A percentile compares a stretch with the other conserved stretches of the same genome.
These are phyloP conservation scores for Mortierella sp. DNA, from an alignment of 371 early-diverging fungal species.

Conservation along the genomic window DNA sequence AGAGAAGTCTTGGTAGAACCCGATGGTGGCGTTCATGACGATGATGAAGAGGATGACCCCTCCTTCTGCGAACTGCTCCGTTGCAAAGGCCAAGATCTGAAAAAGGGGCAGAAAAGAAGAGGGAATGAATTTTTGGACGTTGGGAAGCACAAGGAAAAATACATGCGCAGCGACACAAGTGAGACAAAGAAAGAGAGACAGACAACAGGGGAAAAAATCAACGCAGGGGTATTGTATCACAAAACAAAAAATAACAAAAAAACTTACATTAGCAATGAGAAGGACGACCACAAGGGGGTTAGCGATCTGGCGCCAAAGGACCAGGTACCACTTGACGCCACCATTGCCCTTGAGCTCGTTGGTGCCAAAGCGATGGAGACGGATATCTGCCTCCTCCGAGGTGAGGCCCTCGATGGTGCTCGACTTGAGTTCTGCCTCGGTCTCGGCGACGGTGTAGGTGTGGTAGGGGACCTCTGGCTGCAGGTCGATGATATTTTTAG, in stretches of 20 bases:
- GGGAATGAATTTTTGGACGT: background rate
- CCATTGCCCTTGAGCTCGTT: constrained; percentile 80
- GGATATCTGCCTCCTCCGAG: constrained; percentile 62
- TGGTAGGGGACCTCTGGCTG: constrained; percentile 25
- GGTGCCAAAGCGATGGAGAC: constrained; percentile 71
- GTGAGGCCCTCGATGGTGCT: constrained; percentile 69
- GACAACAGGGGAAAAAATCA: background rate
- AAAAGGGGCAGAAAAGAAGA: background rate
- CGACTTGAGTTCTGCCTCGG: constrained; percentile 18
- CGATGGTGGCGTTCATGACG: constrained; percentile 82
- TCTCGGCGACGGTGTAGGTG: constrained; percentile 19
- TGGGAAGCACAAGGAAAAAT: background rate
- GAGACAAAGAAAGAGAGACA: background rate
- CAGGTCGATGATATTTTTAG: constrained; percentile 17
- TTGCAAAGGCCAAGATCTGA: constrained; percentile 62
- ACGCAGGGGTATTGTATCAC: background rate
- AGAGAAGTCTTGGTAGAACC: constrained; percentile 90
- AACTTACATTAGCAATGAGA: constrained; percentile 70
- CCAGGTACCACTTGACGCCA: constrained; percentile 65
- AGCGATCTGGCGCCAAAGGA: constrained; percentile 61
- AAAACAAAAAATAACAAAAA: background rate
- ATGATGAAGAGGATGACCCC: constrained; percentile 82
- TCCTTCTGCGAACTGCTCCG: constrained; percentile 75
- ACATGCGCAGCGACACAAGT: background rate
- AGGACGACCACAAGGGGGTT: constrained; percentile 91